Base-by-base conservation (phyloP, 495 filamentous ascomycete species). In the Hypoxylon cercidicola region DNA sequence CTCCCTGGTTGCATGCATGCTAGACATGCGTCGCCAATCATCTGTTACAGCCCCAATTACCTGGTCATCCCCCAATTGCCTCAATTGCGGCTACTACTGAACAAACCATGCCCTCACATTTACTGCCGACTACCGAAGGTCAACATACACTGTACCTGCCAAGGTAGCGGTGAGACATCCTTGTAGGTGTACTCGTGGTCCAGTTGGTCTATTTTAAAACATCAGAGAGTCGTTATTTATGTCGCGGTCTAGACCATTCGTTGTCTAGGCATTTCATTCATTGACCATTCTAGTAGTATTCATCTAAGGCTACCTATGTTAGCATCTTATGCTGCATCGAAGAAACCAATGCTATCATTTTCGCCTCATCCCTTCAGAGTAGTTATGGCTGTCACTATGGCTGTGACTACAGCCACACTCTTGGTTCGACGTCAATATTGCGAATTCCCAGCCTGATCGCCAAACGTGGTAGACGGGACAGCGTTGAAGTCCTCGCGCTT, bases 1-100 rank as follows among this genome's bases (percentile, higher is more conserved):
- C 13, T 41, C 16, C 12, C 15, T 3, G 39, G 12, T 4, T 16
- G 30, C 30, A 53, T 57, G 54, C 41, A 48, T 9, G 20, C 28
- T 57, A 15, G 55, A 40, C 44, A 41, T 49, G 32, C 55, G 48
- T 39, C 28, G 37, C 23, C 34, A 41, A 15, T 15, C 39, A 16
- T 4, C 39, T 41, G 39, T 41, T 13, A 41, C 39, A 16, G 12
- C 39, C n/a, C 39, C 39, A 15, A 37, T 37, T n/a, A n/a, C 34
- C 34, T 37, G 13, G 8, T 37, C 10, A 37, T 37, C 16, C 5
- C 39, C 39, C 39, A 13, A 41, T 41, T 16, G n/a, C 8, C n/a
- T 15, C 13, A 15, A 16, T 41, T 41, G n/a, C 39, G n/a, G 39
- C 39, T 16, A 16, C 39, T 28, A 7, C 25, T 28, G 8, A 15